Evolutionary conservation across 805 yeast genomes (phyloP).

Genomic region (Ogataea corticis): DNA sequence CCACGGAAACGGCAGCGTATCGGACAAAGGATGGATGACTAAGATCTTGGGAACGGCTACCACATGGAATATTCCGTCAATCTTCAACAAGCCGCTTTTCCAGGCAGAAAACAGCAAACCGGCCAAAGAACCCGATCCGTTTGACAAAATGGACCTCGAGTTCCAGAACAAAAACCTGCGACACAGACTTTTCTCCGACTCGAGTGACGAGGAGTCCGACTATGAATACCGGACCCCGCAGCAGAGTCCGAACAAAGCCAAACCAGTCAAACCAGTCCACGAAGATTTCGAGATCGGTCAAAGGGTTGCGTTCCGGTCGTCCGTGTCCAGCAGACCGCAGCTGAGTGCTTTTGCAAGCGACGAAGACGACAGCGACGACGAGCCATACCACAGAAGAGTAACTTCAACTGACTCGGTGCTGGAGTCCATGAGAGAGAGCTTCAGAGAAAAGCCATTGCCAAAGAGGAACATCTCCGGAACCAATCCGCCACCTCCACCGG

Average conservation of each 20-base stretch:
- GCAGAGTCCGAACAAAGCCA: background rate
- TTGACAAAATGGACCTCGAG: conserved; percentile 22
- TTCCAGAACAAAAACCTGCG: conserved; percentile 11
- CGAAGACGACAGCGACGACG: conserved; percentile 10
- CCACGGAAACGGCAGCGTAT: background rate
- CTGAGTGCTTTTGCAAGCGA: conserved; percentile 3
- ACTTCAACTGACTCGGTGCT: conserved; percentile 8
- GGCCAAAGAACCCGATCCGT: conserved; percentile 11
- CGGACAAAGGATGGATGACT: conserved; percentile 21
- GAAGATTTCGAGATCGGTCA: conserved; percentile 27
- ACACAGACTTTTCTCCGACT: conserved; percentile 29
- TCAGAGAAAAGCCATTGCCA: conserved; percentile 23
- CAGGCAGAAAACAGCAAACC: background rate
- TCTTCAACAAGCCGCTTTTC: conserved; percentile 19
- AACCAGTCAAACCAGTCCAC: no score
- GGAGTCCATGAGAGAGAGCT: conserved; percentile 18
- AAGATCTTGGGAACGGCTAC: conserved; percentile 21
- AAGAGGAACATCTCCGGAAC: background rate
- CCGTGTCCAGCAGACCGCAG: conserved; percentile 14
- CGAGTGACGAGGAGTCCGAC: conserved; percentile 31
- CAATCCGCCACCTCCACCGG: conserved; percentile 30
- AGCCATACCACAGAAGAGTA: background rate
- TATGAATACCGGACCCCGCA: background rate
- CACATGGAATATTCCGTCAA: conserved; percentile 19
- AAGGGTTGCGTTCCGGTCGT: conserved; percentile 25